phyloP scores from a whole-genome alignment of 2,329 filamentous ascomycete genomes.

The Nothomitra cinnamomea region DNA sequence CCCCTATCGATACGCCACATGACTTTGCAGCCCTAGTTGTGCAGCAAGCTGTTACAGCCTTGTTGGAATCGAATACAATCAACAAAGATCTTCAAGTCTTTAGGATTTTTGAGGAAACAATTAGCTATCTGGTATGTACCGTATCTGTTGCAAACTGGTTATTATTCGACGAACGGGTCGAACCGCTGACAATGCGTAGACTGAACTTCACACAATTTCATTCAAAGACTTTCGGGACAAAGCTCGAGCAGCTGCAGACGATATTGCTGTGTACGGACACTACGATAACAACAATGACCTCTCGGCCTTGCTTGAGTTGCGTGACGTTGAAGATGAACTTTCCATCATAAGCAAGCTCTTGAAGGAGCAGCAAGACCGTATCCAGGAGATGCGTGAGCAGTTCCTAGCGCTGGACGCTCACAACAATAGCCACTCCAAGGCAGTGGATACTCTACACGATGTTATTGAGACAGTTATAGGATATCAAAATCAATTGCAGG shows the following conservation, averaged over 20 bases:
- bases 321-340: slow-evolving; percentile 48
- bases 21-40: slow-evolving; percentile 46
- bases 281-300: slow-evolving; percentile 45
- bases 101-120: slow-evolving; percentile 48
- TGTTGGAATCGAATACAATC: slow-evolving; percentile 37
- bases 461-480: slow-evolving; percentile 36
- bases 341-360: slow-evolving; percentile 39
- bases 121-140: slow-evolving; percentile 37
- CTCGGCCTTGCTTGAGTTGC: slow-evolving; percentile 42
- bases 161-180: too few species aligned
- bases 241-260: slow-evolving; percentile 18
- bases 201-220: slow-evolving; percentile 43
- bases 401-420: slow-evolving; percentile 17
- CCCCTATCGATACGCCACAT: slow-evolving; percentile 42
- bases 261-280: slow-evolving; percentile 22
- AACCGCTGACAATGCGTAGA: slow-evolving; percentile 23
- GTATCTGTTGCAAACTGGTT: too few species aligned
- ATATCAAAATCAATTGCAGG: slow-evolving; percentile 34
- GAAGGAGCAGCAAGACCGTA: slow-evolving; percentile 34
- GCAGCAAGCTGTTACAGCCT: slow-evolving; percentile 42
- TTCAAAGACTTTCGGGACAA: slow-evolving; percentile 40
- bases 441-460: slow-evolving; percentile 34
- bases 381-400: slow-evolving; percentile 24
- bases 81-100: slow-evolving; percentile 47
- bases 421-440: slow-evolving; percentile 21